These are phyloP conservation scores for Geoglossum cookeanum DNA, from an alignment of 2,329 filamentous ascomycete species.

Conservation along the genomic window DNA sequence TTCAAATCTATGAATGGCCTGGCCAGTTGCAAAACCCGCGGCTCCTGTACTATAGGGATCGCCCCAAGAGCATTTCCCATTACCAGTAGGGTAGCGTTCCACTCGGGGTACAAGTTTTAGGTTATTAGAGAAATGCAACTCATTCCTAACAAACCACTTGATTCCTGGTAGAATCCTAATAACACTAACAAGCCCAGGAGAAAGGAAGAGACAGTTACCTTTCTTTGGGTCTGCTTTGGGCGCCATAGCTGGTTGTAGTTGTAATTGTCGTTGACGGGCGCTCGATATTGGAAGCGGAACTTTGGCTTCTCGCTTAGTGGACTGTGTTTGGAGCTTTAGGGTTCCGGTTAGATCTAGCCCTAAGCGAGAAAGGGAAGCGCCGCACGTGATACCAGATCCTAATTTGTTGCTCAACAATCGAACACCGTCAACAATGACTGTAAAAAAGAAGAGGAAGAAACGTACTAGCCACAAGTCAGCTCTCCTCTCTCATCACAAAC, in stretches of 20 bases:
- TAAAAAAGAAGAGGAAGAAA: neutral
- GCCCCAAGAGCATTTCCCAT: neutral
- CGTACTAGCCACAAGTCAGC: neutral
- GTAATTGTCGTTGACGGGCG: conserved; percentile 6
- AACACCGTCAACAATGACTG: neutral
- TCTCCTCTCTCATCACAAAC: neutral
- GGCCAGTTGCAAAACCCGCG: neutral
- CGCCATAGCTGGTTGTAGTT: conserved; percentile 21
- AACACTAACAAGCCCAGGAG: neutral
- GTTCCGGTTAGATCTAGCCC: neutral
- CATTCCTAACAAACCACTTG: too few species aligned
- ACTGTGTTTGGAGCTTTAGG: neutral
- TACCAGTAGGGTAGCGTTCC: too few species aligned
- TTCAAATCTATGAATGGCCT: conserved; percentile 1
- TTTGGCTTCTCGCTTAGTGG: conserved; percentile 1
- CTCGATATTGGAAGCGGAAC: neutral
- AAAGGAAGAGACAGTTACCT: conserved; percentile 19
- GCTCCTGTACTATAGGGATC: neutral
- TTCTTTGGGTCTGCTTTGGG: conserved; percentile 26
- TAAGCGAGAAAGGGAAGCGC: neutral
- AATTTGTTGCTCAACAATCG: neutral
- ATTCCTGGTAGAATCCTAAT: neutral
- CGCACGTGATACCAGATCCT: neutral
- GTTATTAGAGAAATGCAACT: too few species aligned
- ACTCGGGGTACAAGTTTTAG: too few species aligned